Conservation (phyloP, 495 filamentous ascomycete genomes). For the Hypoxylon subgilvum region DNA sequence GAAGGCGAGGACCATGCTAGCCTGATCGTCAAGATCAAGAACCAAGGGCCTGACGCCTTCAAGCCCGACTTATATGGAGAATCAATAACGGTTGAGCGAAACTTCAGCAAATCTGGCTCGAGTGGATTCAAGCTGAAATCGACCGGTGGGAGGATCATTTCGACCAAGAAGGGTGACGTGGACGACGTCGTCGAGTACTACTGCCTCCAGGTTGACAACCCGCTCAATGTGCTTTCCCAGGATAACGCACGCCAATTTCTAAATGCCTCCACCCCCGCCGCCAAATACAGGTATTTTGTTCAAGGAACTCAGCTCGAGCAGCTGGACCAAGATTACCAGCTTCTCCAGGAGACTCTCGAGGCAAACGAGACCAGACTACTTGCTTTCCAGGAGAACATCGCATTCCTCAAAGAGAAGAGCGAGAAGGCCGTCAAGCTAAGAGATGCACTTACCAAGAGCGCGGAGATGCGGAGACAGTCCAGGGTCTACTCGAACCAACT, state of each 20-base stretch:
- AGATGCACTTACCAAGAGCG: constrained; percentile 48
- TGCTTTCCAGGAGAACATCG: constrained; percentile 67
- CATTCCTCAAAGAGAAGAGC: constrained; percentile 52
- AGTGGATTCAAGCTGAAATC: constrained; percentile 89
- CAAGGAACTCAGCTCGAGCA: constrained; percentile 93
- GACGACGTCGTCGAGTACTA: constrained; percentile 93
- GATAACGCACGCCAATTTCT: constrained; percentile 94
- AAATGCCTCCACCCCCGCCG: constrained; percentile 74
- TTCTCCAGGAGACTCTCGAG: constrained; percentile 65
- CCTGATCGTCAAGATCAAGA: constrained; percentile 82
- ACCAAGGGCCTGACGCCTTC: constrained; percentile 81
- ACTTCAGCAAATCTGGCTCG: constrained; percentile 77
- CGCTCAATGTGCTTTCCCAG: constrained; percentile 96
- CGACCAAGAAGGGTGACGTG: constrained; percentile 83
- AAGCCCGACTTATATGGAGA: constrained; percentile 82
- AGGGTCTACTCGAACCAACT: constrained; percentile 66
- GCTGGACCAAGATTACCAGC: constrained; percentile 86
- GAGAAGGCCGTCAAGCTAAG: constrained; percentile 50
- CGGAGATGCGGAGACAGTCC: constrained; percentile 57
- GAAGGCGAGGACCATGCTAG: constrained; percentile 71
- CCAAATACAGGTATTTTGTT: constrained; percentile 97
- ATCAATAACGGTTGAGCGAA: constrained; percentile 86
- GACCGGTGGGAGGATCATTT: constrained; percentile 70
- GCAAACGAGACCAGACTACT: constrained; percentile 53
- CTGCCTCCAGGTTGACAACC: constrained; percentile 93